Evolutionary conservation across 345 rosid species (phyloP), one percentile per base, ranked within the genome.

Genomic region (Salix exigua): DNA sequence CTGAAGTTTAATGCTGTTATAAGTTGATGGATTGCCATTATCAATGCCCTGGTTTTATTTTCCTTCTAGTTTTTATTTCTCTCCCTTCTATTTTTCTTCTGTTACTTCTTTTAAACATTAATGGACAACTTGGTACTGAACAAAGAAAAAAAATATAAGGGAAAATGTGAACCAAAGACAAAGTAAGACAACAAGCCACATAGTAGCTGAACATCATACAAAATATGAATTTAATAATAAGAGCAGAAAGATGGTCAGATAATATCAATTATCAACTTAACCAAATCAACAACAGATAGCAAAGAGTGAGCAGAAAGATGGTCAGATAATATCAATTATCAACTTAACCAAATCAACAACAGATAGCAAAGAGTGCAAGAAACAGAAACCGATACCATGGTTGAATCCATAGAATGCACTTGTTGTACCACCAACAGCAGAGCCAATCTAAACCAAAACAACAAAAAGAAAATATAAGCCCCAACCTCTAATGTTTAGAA

Each of bases 341-440:
- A 46, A 46, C 44, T 21, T 33, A 62, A 51, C 46, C 7, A 67
- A 40, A 58, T 58, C 40, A 73, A 51, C 19, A 58, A 55, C 21
- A 73, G 17, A 9, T 9, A 73, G 26, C 21, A 73, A 75, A 76
- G n/a, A 60, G 6, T 11, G 35, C 10, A 69, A 13, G 33, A 16
- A 42, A 25, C 13, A 71, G 33, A 74, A 50, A 21, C 37, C 10
- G 66, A 21, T 86, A 91, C 94, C 96, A 60, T 85, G 91, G 74
- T 89, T 91, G 83, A 89, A 89, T 72, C 93, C 96, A 46, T 91
- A 89, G 78, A 91, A 91, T 31, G 92, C 92, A 76, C 91, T 88
- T 7, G 93, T 33, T 9, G 90, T 89, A 31, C 97, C 99, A 69
- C 99, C 96, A 73, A 93, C 91, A 79, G 96, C 97, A 73, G 97